Evolutionary conservation across 768 basidiomycete species (phyloP).

Genomic region (Serendipita sp.): DNA sequence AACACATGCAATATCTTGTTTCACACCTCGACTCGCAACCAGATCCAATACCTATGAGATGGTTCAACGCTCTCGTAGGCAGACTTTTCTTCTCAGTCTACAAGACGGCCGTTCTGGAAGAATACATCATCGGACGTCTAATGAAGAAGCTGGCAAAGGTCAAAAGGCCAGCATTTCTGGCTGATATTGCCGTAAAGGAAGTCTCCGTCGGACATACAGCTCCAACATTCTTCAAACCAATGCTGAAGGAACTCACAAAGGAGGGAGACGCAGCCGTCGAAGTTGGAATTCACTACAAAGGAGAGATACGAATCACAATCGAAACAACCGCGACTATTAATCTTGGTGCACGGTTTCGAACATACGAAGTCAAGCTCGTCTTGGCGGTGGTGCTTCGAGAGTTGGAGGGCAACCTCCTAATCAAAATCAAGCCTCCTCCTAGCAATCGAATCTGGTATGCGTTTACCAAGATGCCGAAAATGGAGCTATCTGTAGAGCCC

Average conservation of each 20-base stretch:
- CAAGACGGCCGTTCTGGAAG: constrained; percentile 64
- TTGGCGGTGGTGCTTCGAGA: constrained; percentile 78
- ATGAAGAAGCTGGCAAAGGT: constrained; percentile 92
- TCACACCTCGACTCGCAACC: constrained; percentile 79
- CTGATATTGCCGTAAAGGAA: constrained; percentile 71
- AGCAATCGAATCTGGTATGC: constrained; percentile 93
- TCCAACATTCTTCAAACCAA: constrained; percentile 85
- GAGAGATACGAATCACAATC: constrained; percentile 77
- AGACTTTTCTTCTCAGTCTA: constrained; percentile 87
- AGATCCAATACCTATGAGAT: constrained; percentile 92
- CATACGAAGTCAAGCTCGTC: constrained; percentile 77
- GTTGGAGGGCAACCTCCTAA: constrained; percentile 75
- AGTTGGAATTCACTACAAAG: constrained; percentile 66
- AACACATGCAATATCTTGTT: constrained; percentile 73
- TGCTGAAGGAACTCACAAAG: constrained; percentile 91
- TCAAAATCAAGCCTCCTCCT: constrained; percentile 79
- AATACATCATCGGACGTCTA: constrained; percentile 67
- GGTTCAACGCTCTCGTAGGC: constrained; percentile 88
- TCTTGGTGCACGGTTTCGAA: constrained; percentile 67
- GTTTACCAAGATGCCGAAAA: constrained; percentile 76
- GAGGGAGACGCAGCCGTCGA: constrained; percentile 89
- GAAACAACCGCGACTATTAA: constrained; percentile 81
- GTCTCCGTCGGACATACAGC: constrained; percentile 74
- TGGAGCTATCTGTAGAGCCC: constrained; percentile 81
- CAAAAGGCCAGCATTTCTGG: constrained; percentile 72